These are phyloP conservation scores for Fusarium nurragi DNA, from an alignment of 2,329 filamentous ascomycete genomes.

Conservation along the genomic window DNA sequence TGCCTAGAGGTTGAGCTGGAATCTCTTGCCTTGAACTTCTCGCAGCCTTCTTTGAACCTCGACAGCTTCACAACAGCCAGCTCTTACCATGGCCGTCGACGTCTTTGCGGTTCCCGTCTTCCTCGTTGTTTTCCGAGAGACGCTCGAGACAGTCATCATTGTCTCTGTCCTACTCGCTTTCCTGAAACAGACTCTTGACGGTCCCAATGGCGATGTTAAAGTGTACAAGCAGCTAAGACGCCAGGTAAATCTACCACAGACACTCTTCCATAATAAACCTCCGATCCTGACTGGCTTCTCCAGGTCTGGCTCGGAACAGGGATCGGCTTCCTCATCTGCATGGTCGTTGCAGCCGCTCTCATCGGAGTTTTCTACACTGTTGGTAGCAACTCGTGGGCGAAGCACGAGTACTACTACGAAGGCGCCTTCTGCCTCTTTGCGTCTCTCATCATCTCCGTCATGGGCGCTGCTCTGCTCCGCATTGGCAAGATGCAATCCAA, in stretches of 20 bases:
- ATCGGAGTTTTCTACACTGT: slow-evolving; percentile 78
- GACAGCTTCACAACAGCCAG: background rate
- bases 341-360: slow-evolving; percentile 71
- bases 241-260: slow-evolving; percentile 59
- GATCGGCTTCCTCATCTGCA: slow-evolving; percentile 69
- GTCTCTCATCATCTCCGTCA: slow-evolving; percentile 80
- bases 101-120: slow-evolving; percentile 85
- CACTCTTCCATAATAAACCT: background rate
- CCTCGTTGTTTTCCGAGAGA: slow-evolving; percentile 90
- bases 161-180: slow-evolving; percentile 88
- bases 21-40: background rate
- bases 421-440: slow-evolving; percentile 81
- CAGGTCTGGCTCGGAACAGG: slow-evolving; percentile 71
- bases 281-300: background rate
- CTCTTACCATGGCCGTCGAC: slow-evolving; percentile 65
- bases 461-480: slow-evolving; percentile 82
- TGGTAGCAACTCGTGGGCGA: slow-evolving; percentile 72
- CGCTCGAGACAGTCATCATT: slow-evolving; percentile 83
- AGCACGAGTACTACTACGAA: slow-evolving; percentile 81
- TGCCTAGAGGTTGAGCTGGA: background rate
- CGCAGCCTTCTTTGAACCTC: background rate
- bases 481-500: slow-evolving; percentile 86
- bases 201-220: slow-evolving; percentile 66
- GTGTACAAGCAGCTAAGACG: slow-evolving; percentile 74
- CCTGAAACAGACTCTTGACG: slow-evolving; percentile 79